Evolutionary conservation across 1,284 basidiomycete genomes (phyloP), one percentile per base, ranked within the genome.

Genomic region (Leccinum insigne): DNA sequence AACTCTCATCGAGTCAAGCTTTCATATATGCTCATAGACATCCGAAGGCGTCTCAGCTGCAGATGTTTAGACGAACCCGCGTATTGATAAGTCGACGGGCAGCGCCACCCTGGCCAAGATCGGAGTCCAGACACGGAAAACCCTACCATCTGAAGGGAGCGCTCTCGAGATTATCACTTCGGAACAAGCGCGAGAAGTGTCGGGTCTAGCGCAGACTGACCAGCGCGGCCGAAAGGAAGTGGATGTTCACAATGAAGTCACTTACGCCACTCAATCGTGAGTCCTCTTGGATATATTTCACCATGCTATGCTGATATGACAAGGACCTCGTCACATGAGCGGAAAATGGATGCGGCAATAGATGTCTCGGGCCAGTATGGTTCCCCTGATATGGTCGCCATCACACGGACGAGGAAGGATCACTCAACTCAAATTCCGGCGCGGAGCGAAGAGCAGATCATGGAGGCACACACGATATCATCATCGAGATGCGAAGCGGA

Each of bases 321-420:
- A 44, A 72, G 64, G 59, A 14, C 3, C n/a, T 14, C 10, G 32
- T 64, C 54, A 44, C n/a, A 18, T 47, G 68, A 64, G 32, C 42
- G 6, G 3, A 49, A 21, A 56, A 29, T 21, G 14, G 58, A 57
- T 11, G 13, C 9, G 16, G n/a, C 29, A 1, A 49, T 57, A 23
- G 32, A 11, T 13, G 13, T 16, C 21, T 59, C 6, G 8, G 35
- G 14, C 9, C 61, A 35, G 23, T 9, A 40, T 26, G 4, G 5
- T 5, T 63, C 63, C 13, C 13, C 58, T 4, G 40, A 56, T 6
- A 10, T 58, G 13, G 13, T 5, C n/a, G 18, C 42, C 21, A 13
- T 59, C 26, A 2, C 26, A 32, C 58, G 2, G 16, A 54, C 38
- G 26, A 57, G 3, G 18, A 42, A 57, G 13, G 18, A 23, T 14